These are phyloP conservation scores for Erythrophleum ivorense DNA, from an alignment of 331 rosid genomes.

Conservation along the genomic window DNA sequence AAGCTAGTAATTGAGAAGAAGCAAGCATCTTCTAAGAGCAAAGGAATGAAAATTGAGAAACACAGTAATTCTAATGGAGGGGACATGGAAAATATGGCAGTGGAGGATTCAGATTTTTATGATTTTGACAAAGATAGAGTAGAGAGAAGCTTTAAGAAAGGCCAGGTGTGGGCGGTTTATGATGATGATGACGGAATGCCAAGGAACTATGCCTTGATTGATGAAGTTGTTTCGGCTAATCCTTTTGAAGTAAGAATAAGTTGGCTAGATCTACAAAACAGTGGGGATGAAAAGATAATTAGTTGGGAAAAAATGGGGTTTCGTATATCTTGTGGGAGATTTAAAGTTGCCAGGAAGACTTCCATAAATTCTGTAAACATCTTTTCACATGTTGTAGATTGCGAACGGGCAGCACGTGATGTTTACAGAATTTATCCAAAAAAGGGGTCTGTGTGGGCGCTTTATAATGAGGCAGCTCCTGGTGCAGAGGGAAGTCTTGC, in stretches of 20 bases:
- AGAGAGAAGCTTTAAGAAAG: conserved; percentile 82
- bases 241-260: conserved; percentile 81
- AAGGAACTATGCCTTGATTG: conserved; percentile 75
- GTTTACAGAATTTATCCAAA: conserved; percentile 77
- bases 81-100: conserved; percentile 56
- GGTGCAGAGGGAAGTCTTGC: conserved; percentile 48
- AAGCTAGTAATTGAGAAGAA: conserved; percentile 41
- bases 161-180: conserved; percentile 89
- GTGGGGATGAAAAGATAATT: conserved; percentile 54
- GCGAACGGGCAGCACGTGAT: conserved; percentile 72
- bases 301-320: conserved; percentile 62
- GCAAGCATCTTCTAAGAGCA: conserved; percentile 28
- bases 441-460: conserved; percentile 97
- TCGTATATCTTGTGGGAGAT: conserved; percentile 80
- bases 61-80: conserved; percentile 27
- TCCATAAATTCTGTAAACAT: conserved; percentile 61
- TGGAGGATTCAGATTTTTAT: conserved; percentile 82
- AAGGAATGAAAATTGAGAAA: conserved; percentile 28
- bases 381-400: conserved; percentile 80
- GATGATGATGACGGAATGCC: conserved; percentile 94
- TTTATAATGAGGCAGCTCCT: conserved; percentile 54
- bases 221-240: conserved; percentile 61
- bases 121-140: conserved; percentile 82
- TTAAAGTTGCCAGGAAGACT: conserved; percentile 63
- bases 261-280: conserved; percentile 78